A percentile compares a stretch with the other conserved stretches of the same genome.
Evolutionary conservation across 2,329 filamentous ascomycete genomes (phyloP).

Genomic region (Aspergillus aculeatus): DNA sequence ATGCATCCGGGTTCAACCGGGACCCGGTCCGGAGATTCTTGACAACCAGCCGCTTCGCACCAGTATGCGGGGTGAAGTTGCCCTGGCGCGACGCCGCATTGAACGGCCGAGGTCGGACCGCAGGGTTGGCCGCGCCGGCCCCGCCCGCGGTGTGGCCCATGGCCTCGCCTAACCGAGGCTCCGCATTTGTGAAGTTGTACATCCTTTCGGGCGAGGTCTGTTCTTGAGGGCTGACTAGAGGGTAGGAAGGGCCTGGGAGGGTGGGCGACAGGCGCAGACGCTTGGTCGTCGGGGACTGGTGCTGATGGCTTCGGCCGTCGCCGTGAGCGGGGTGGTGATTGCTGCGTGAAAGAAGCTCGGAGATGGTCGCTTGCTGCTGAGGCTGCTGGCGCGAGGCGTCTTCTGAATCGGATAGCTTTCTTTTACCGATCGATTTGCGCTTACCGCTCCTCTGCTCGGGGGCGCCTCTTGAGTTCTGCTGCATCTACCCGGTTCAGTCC

Average conservation of each 20-base stretch:
- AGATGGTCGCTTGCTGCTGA: slow-evolving; percentile 45
- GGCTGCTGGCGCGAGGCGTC: slow-evolving; percentile 30
- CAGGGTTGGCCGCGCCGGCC: slow-evolving; percentile 29
- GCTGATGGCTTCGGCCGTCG: slow-evolving; percentile 18
- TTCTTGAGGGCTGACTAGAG: slow-evolving; percentile 14
- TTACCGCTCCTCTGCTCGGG: slow-evolving; percentile 45
- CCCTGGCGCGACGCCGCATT: slow-evolving; percentile 37
- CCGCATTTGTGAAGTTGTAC: slow-evolving; percentile 52
- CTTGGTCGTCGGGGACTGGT: slow-evolving; percentile 40
- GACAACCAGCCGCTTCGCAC: slow-evolving; percentile 83
- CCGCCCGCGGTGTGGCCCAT: slow-evolving; percentile 47
- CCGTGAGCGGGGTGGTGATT: slow-evolving; percentile 23
- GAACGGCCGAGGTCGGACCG: slow-evolving; percentile 25
- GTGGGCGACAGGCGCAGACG: slow-evolving; percentile 36
- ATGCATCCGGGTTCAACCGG: slow-evolving; percentile 68
- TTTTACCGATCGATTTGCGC: slow-evolving; percentile 43
- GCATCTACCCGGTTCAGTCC: slow-evolving; percentile 45
- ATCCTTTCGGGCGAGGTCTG: slow-evolving; percentile 46
- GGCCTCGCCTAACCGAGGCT: slow-evolving; percentile 36
- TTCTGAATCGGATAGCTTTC: slow-evolving; percentile 40
- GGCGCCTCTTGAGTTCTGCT: slow-evolving; percentile 37
- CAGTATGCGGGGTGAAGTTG: slow-evolving; percentile 69
- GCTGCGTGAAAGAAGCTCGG: slow-evolving; percentile 44
- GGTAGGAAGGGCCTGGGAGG: slow-evolving; percentile 21
- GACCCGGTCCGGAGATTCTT: slow-evolving; percentile 76